Evolutionary conservation across 441 rosid genomes (phyloP).

Genomic region (Biscutella laevigata): DNA sequence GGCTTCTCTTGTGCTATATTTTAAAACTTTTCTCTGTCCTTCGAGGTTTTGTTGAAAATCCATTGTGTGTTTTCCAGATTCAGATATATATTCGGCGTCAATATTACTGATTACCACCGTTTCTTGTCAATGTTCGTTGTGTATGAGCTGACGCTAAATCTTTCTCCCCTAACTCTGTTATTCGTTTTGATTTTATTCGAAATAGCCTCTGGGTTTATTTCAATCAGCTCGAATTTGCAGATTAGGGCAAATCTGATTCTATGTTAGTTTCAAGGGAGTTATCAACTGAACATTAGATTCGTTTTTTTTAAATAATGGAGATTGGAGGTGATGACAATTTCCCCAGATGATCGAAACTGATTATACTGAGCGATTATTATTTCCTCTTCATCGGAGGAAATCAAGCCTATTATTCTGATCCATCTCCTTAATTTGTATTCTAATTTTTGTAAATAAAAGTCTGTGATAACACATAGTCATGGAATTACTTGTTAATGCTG

Average conservation of each 20-base stretch:
- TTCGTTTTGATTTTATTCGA: slow-evolving; percentile 1
- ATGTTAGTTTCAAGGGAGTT: too few species aligned
- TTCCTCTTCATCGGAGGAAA: slow-evolving; percentile 4
- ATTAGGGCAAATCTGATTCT: slow-evolving; percentile 5
- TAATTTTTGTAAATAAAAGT: too few species aligned
- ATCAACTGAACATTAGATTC: neutral
- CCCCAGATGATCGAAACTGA: slow-evolving; percentile 25
- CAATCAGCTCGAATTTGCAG: slow-evolving; percentile 15
- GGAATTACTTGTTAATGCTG: neutral
- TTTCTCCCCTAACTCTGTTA: slow-evolving; percentile 1
- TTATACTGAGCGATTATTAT: slow-evolving; percentile 19
- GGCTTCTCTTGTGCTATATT: neutral
- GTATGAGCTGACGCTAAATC: slow-evolving; percentile 29
- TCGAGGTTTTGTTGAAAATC: neutral
- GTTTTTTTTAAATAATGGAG: neutral
- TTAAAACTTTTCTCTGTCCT: neutral
- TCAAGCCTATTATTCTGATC: slow-evolving; percentile 19
- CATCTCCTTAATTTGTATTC: neutral
- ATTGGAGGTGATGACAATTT: slow-evolving; percentile 23
- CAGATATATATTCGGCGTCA: slow-evolving; percentile 11
- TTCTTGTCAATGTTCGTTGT: slow-evolving; percentile 19
- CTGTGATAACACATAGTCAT: too few species aligned
- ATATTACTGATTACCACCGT: slow-evolving; percentile 28
- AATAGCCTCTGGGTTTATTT: neutral
- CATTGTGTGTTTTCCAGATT: neutral